These are phyloP conservation scores for Ascocoryne sarcoides DNA, from an alignment of 2,329 filamentous ascomycete species.

Conservation along the genomic window DNA sequence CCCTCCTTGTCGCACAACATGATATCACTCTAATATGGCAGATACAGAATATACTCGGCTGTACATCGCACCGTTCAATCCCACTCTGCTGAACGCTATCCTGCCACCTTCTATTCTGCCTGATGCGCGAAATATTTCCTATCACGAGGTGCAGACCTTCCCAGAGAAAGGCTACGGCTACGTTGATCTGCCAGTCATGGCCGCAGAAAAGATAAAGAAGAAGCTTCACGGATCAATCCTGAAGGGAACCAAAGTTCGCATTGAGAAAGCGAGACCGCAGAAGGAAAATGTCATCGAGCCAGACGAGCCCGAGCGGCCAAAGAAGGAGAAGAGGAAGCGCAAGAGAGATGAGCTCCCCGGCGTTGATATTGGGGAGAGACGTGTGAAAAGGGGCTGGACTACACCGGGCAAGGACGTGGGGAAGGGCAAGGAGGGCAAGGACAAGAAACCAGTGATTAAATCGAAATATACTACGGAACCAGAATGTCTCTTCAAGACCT, in stretches of 20 bases:
- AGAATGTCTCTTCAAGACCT: constrained; percentile 80
- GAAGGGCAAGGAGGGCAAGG: constrained; percentile 47
- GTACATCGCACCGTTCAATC: constrained; percentile 80
- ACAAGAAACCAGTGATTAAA: constrained; percentile 45
- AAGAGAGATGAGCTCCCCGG: constrained; percentile 49
- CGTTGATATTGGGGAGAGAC: constrained; percentile 53
- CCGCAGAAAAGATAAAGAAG: constrained; percentile 84
- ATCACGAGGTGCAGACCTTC: constrained; percentile 75
- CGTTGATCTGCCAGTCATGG: constrained; percentile 69
- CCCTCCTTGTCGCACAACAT: constrained; percentile 1
- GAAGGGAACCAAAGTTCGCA: constrained; percentile 73
- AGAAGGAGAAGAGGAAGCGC: constrained; percentile 40
- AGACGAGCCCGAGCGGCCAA: constrained; percentile 33
- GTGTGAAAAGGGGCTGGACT: constrained; percentile 35
- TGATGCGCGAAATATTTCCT: constrained; percentile 73
- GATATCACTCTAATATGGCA: constrained; percentile 10
- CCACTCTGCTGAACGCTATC: constrained; percentile 62
- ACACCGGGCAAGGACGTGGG: constrained; percentile 42
- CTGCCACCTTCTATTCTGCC: constrained; percentile 59
- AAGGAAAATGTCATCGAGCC: constrained; percentile 33
- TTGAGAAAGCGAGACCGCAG: constrained; percentile 70
- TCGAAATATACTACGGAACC: constrained; percentile 74
- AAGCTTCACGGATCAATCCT: constrained; percentile 83
- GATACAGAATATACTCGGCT: constrained; percentile 44
- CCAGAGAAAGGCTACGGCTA: constrained; percentile 88